Conservation (phyloP, 1,284 basidiomycete species). For the Apiotrichum sp. region DNA sequence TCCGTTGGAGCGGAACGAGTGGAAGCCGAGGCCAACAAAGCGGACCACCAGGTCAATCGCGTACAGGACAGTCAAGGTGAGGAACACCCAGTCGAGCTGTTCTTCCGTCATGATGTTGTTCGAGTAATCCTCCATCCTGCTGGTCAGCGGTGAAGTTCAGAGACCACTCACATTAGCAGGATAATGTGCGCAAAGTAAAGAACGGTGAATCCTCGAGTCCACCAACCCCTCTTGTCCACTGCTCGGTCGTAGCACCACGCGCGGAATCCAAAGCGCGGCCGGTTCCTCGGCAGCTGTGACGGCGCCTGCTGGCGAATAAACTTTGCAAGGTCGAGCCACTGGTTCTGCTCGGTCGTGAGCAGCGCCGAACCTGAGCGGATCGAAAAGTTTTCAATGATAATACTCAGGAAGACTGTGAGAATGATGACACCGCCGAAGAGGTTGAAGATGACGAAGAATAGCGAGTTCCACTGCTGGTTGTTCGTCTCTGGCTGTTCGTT, state of each 20-base stretch:
- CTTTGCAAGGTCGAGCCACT: constrained; percentile 92
- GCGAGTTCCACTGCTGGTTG: constrained; percentile 69
- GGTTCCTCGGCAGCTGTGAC: constrained; percentile 53
- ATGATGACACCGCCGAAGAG: constrained; percentile 87
- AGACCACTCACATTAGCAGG: constrained; percentile 65
- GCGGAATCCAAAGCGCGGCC: constrained; percentile 48
- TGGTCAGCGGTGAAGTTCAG: constrained; percentile 11
- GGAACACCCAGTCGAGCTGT: constrained; percentile 72
- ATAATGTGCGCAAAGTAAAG: constrained; percentile 81
- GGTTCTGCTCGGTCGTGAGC: constrained; percentile 79
- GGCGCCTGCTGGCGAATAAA: constrained; percentile 82
- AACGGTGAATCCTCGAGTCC: constrained; percentile 75
- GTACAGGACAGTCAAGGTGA: constrained; percentile 68
- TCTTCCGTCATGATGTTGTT: constrained; percentile 55
- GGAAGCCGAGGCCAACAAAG: constrained; percentile 76
- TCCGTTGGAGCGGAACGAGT: constrained; percentile 75
- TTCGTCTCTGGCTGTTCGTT: constrained; percentile 67
- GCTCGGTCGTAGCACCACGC: constrained; percentile 91
- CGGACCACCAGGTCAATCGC: constrained; percentile 71
- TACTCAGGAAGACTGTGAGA: constrained; percentile 77
- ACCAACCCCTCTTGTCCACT: constrained; percentile 87
- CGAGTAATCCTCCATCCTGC: constrained; percentile 73
- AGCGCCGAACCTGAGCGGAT: constrained; percentile 76
- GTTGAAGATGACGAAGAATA: constrained; percentile 93
- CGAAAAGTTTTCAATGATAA: constrained; percentile 93